Percentiles rank a stretch among this genome's conserved stretches.
These are phyloP conservation scores for Boletus rubescentipes DNA, from an alignment of 768 basidiomycete genomes.

Conservation along the genomic window DNA sequence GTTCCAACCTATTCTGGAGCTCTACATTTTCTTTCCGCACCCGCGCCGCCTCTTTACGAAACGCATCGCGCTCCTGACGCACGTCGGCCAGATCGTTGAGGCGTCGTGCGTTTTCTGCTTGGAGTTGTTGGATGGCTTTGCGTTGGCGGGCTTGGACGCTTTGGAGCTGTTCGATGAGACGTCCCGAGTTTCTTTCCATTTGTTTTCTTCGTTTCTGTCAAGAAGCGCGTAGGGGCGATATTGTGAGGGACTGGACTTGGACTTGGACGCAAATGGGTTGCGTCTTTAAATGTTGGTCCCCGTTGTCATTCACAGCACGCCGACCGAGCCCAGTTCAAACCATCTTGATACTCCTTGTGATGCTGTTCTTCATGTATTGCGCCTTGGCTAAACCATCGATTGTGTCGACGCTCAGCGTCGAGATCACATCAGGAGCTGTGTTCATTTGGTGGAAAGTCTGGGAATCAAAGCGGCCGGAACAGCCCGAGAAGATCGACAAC, in stretches of 20 bases:
- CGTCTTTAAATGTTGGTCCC: background rate
- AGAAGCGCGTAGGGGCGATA: background rate
- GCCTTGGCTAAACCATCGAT: too few relatives aligned
- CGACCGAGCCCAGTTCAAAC: background rate
- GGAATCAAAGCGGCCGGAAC: too few relatives aligned
- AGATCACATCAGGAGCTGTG: too few relatives aligned
- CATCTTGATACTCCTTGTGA: background rate
- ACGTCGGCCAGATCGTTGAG: slow-evolving; percentile 27
- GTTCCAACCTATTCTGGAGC: slow-evolving; percentile 21
- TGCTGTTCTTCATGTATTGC: background rate
- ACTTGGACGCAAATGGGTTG: too few relatives aligned
- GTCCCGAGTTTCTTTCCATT: slow-evolving; percentile 7
- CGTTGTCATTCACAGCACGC: background rate
- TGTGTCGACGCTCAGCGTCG: too few relatives aligned
- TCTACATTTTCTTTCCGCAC: slow-evolving; percentile 23
- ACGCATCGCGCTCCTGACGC: slow-evolving; percentile 28
- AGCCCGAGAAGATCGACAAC: too few relatives aligned
- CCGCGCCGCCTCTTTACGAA: slow-evolving; percentile 21
- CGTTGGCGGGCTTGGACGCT: slow-evolving; percentile 24
- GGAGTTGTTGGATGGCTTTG: slow-evolving; percentile 26
- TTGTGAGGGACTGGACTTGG: background rate
- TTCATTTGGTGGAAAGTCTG: too few relatives aligned
- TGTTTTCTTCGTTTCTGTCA: background rate
- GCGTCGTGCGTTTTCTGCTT: slow-evolving; percentile 24
- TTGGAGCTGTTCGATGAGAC: slow-evolving; percentile 28